phyloP scores from a whole-genome alignment of 129 eudicot genomes.

The Flaveria robusta region DNA sequence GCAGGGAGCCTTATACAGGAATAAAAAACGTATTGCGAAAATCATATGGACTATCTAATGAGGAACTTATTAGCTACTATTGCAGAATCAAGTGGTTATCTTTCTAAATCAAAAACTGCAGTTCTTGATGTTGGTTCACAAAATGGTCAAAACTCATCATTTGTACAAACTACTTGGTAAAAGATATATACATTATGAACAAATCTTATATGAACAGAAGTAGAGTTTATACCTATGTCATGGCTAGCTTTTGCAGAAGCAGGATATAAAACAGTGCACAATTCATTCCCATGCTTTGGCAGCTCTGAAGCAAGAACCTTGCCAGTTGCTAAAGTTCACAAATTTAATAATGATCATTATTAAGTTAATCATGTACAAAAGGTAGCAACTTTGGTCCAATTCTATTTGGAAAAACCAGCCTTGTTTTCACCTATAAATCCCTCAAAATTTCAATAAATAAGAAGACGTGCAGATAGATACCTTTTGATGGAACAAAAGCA shows the following conservation, averaged over 20 bases:
- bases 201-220: background rate
- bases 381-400: background rate
- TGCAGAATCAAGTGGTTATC: background rate
- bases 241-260: slow-evolving; percentile 93
- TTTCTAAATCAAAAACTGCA: background rate
- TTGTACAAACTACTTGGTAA: slow-evolving; percentile 5
- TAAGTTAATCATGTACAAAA: background rate
- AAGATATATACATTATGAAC: background rate
- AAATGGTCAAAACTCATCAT: slow-evolving; percentile 1
- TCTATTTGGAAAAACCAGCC: background rate
- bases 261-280: slow-evolving; percentile 71
- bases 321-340: slow-evolving; percentile 63
- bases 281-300: slow-evolving; percentile 54
- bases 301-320: slow-evolving; percentile 87
- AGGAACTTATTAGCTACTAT: slow-evolving; percentile 9
- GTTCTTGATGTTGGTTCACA: slow-evolving; percentile 6
- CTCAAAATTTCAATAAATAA: slow-evolving; percentile 11
- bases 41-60: background rate
- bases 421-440: background rate
- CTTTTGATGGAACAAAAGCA: slow-evolving; percentile 86
- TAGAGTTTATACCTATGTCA: slow-evolving; percentile 59
- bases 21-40: background rate
- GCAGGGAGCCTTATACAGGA: slow-evolving; percentile 1
- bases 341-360: slow-evolving; percentile 17
- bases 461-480: slow-evolving; percentile 40